A percentile compares a stretch with the other conserved stretches of the same genome.
phyloP scores from a whole-genome alignment of 768 basidiomycete species.

The Mycena galericulata region DNA sequence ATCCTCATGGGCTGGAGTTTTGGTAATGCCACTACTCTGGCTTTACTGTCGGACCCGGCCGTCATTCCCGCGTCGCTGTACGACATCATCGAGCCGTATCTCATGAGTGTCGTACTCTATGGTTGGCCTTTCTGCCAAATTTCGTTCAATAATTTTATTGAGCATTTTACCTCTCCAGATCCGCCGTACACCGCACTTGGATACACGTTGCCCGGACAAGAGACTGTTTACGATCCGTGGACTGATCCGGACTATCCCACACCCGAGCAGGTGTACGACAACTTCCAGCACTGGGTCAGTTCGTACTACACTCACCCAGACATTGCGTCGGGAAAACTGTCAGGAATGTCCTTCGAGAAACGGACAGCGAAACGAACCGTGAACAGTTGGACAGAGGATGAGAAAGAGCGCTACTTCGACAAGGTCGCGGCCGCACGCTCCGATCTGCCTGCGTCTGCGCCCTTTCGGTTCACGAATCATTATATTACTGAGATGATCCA shows the following conservation, averaged over 20 bases:
- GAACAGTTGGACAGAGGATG: not conserved
- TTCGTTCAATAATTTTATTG: no score
- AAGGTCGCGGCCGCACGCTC: not conserved
- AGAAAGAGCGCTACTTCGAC: constrained; percentile 11
- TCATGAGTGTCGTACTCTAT: constrained; percentile 47
- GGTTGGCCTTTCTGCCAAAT: constrained; percentile 40
- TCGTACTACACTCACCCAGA: constrained; percentile 43
- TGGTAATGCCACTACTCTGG: constrained; percentile 44
- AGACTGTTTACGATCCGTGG: not conserved
- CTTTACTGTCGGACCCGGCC: constrained; percentile 43
- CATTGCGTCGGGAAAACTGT: not conserved
- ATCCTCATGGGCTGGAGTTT: constrained; percentile 55
- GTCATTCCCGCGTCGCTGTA: constrained; percentile 39
- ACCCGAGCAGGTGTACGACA: constrained; percentile 35
- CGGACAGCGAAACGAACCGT: not conserved
- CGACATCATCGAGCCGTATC: constrained; percentile 43
- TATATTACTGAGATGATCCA: no score
- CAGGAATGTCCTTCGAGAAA: constrained; percentile 6
- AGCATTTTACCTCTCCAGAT: not conserved
- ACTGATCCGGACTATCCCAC: not conserved
- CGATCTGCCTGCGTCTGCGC: not conserved
- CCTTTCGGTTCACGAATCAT: not conserved
- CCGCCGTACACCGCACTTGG: not conserved
- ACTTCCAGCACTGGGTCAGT: constrained; percentile 43
- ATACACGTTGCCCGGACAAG: not conserved